Conservation (phyloP, 2,329 filamentous ascomycete genomes). For the Hirsutella rhossiliensis region DNA sequence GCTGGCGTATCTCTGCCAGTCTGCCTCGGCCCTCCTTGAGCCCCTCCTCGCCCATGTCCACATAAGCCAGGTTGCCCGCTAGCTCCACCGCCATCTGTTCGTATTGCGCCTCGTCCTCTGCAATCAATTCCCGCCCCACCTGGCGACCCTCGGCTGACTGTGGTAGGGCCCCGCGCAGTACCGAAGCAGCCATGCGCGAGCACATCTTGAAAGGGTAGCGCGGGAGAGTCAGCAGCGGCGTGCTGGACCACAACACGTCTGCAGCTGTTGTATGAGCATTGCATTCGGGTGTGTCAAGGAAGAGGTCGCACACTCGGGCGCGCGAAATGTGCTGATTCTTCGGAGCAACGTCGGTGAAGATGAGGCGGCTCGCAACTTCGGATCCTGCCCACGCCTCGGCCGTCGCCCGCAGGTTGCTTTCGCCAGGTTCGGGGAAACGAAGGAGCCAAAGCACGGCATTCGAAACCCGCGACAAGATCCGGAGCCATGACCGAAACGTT, state of each 20-base stretch:
- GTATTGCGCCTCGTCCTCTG: slow-evolving; percentile 67
- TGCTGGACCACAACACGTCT: slow-evolving; percentile 92
- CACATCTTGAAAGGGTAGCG: slow-evolving; percentile 98
- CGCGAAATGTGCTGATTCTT: slow-evolving; percentile 90
- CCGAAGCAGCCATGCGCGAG: slow-evolving; percentile 92
- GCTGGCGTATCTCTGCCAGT: slow-evolving; percentile 63
- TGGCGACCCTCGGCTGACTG: slow-evolving; percentile 51
- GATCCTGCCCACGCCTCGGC: slow-evolving; percentile 74
- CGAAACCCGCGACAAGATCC: slow-evolving; percentile 74
- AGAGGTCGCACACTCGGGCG: slow-evolving; percentile 84
- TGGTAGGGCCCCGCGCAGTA: slow-evolving; percentile 79
- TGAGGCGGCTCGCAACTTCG: slow-evolving; percentile 73
- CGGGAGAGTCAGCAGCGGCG: slow-evolving; percentile 79
- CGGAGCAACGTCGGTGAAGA: slow-evolving; percentile 93
- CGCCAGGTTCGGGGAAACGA: slow-evolving; percentile 90
- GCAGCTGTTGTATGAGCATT: slow-evolving; percentile 97
- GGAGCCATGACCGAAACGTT: slow-evolving; percentile 89
- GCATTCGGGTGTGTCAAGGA: slow-evolving; percentile 94
- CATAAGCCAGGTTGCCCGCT: slow-evolving; percentile 51
- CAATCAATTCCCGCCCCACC: slow-evolving; percentile 67
- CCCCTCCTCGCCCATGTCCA: slow-evolving; percentile 20
- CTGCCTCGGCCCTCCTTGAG: slow-evolving; percentile 51
- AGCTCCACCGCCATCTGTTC: slow-evolving; percentile 64
- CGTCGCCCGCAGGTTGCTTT: slow-evolving; percentile 70
- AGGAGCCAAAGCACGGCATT: slow-evolving; percentile 91